A percentile compares a stretch with the other conserved stretches of the same genome.
Conservation (phyloP, 495 filamentous ascomycete species). For the Xanthoparmelia taractica region DNA sequence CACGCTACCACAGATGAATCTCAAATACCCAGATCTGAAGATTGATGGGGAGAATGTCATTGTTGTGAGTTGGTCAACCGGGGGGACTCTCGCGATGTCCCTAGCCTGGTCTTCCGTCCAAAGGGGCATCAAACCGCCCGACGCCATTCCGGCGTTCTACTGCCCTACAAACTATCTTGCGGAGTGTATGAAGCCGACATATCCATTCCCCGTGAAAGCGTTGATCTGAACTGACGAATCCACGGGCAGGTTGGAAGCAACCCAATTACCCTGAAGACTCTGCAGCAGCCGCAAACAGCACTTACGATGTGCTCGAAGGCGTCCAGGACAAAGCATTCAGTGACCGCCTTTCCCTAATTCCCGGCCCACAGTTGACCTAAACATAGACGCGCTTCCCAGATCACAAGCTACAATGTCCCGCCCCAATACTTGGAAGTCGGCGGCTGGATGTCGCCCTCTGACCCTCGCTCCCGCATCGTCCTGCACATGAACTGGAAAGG, state of each 20-base stretch:
- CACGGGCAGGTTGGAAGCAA: background rate
- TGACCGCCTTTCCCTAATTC: no score
- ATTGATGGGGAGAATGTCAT: constrained; percentile 37
- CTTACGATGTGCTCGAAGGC: constrained; percentile 27
- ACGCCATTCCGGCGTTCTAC: constrained; percentile 49
- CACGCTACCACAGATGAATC: constrained; percentile 32
- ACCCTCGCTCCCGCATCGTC: background rate
- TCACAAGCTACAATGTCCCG: no score
- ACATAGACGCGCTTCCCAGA: no score
- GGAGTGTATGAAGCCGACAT: constrained; percentile 38
- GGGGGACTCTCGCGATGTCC: constrained; percentile 47
- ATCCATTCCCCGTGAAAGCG: background rate
- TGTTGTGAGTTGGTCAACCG: constrained; percentile 44
- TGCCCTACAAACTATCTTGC: constrained; percentile 49
- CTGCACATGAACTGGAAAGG: background rate
- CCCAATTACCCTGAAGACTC: no score
- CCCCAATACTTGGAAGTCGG: no score
- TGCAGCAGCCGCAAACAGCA: background rate
- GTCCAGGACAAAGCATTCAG: constrained; percentile 28
- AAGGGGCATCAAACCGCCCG: constrained; percentile 35
- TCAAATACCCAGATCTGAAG: constrained; percentile 29
- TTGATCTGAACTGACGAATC: background rate
- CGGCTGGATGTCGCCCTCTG: background rate
- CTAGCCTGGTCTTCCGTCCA: constrained; percentile 34
- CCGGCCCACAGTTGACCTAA: no score